Conservation (phyloP, 78 protist genomes). For the Dictyostelium citrinum region DNA sequence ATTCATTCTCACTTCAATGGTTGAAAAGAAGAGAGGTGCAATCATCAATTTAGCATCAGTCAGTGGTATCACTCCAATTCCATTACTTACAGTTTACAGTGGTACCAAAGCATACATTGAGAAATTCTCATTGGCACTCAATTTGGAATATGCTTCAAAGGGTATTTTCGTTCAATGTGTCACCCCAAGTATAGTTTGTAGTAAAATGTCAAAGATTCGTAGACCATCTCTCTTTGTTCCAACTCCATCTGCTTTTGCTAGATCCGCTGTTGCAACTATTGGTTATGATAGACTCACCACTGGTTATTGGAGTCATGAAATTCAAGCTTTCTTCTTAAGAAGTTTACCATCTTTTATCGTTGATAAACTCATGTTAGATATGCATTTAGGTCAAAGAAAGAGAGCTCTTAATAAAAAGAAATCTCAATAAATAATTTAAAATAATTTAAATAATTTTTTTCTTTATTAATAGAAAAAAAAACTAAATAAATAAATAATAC, state of each 20-base stretch:
- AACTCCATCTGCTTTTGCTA: constrained; percentile 65
- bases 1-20: constrained; percentile 31
- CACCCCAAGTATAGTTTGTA: constrained; percentile 83
- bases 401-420: constrained; percentile 68
- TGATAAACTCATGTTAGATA: constrained; percentile 21
- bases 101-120: constrained; percentile 84
- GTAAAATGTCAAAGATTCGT: constrained; percentile 82
- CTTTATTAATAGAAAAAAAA: background rate
- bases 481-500: background rate
- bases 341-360: constrained; percentile 17
- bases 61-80: constrained; percentile 30
- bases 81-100: constrained; percentile 74
- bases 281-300: constrained; percentile 77
- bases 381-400: constrained; percentile 50
- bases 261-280: constrained; percentile 49
- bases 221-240: constrained; percentile 75
- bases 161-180: constrained; percentile 81
- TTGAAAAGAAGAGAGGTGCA: constrained; percentile 70
- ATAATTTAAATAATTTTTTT: background rate
- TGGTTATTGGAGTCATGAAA: constrained; percentile 82
- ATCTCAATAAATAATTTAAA: constrained; percentile 1
- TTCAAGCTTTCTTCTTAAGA: constrained; percentile 20
- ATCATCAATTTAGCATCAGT: constrained; percentile 77
- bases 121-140: constrained; percentile 56
- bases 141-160: constrained; percentile 41